Evolutionary conservation across 768 basidiomycete species (phyloP).

Genomic region (Roridomyces roridus): DNA sequence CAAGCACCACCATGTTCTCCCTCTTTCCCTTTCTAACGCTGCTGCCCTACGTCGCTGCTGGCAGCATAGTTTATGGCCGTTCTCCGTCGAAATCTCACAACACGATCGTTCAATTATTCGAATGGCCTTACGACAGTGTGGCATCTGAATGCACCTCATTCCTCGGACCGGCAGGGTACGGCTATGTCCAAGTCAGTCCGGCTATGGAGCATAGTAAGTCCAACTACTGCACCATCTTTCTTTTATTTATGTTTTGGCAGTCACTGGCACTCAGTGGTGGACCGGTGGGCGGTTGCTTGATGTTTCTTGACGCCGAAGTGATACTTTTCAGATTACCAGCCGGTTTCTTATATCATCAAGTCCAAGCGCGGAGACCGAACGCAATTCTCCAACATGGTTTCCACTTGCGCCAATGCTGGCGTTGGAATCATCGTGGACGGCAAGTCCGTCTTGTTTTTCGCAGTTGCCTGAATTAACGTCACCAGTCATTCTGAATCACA

Average conservation of each 20-base stretch:
- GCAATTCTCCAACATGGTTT: conserved; percentile 35
- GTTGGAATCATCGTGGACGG: conserved; percentile 38
- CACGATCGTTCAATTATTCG: conserved; percentile 51
- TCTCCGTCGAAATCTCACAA: conserved; percentile 13
- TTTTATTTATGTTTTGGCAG: background rate
- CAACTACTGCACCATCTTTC: too few species aligned
- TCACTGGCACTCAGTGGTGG: conserved; percentile 50
- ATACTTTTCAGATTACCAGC: conserved; percentile 56
- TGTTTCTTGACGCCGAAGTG: too few species aligned
- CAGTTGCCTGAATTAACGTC: background rate
- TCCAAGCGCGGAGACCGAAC: conserved; percentile 48
- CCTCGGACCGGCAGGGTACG: conserved; percentile 51
- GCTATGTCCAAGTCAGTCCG: conserved; percentile 46
- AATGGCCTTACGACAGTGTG: conserved; percentile 48
- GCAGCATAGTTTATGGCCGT: conserved; percentile 9
- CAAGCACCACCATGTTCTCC: too few species aligned
- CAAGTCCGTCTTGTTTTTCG: background rate
- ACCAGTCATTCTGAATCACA: conserved; percentile 12
- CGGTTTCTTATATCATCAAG: conserved; percentile 48
- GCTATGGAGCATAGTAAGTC: conserved; percentile 41
- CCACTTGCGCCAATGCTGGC: conserved; percentile 34
- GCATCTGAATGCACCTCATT: conserved; percentile 50
- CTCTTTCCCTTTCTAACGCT: too few species aligned
- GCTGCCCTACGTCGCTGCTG: background rate
- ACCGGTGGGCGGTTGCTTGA: too few species aligned